Evolutionary conservation across 257 asterid species (phyloP), one percentile per base, ranked within the genome.

Genomic region (Jaltomata sinuosa): DNA sequence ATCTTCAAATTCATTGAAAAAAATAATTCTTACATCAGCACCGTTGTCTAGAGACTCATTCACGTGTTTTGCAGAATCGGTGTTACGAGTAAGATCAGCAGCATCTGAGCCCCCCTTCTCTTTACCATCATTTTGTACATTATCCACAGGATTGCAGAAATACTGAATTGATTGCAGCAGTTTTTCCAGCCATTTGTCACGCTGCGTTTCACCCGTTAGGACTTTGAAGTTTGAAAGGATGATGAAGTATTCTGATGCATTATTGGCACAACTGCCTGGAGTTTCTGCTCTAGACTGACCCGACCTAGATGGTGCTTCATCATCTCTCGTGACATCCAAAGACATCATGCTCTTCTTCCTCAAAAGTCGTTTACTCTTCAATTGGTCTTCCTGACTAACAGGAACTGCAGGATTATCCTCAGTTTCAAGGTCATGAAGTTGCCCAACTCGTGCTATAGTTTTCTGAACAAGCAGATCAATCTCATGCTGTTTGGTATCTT

Each of bases 161-260:
- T 67, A 87, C 84, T 91, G 89, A 88, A 93, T 64, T n/a, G 92
- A 89, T 45, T 90, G 92, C 62, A 96, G 93, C 79, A 96, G 93
- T 89, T 87, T 94, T 79, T 91, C 97, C 91, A 94, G 87, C 95
- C 97, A 93, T 90, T 82, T 90, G 86, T 96, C 91, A 31, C 99
- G 94, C 81, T 81, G 89, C 38, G 91, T 85, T 87, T 91, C 97
- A 82, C 93, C 94, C 12, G 95, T 94, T 84, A 93, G 84, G 78
- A 76, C 86, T 85, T 90, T 87, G 80, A 85, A 87, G 62, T 85
- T 85, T 49, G 89, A 90, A 45, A 94, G 91, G 86, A 92, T 91
- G 62, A 81, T 1, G 57, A 83, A 85, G 76, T 87, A 89, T 77
- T 91, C 96, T 2, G 99, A 91, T 74, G 89, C 83, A 85, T 87